These are phyloP conservation scores for Cystofilobasidium macerans DNA, from an alignment of 768 basidiomycete genomes.

Conservation along the genomic window DNA sequence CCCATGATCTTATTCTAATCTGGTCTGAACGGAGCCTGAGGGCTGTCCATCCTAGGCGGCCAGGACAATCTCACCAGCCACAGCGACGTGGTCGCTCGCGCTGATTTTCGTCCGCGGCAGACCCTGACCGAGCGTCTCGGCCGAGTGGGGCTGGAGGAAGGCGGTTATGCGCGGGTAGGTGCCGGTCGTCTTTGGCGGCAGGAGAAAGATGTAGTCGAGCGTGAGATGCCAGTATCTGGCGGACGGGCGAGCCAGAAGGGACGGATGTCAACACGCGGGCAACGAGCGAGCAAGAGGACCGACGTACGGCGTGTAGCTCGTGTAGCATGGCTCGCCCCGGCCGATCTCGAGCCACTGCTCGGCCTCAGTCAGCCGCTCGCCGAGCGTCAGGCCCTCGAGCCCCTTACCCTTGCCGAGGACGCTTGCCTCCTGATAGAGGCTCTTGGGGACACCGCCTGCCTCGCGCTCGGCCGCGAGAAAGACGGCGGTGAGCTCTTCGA, in stretches of 20 bases:
- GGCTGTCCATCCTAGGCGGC: background rate
- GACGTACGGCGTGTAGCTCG: constrained; percentile 63
- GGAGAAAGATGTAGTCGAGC: constrained; percentile 74
- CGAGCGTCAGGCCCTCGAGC: constrained; percentile 7
- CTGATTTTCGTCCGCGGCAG: constrained; percentile 68
- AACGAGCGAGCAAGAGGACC: background rate
- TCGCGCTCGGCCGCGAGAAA: constrained; percentile 54
- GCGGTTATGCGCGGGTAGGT: constrained; percentile 42
- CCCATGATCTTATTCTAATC: too few relatives aligned
- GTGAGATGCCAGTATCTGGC: constrained; percentile 13
- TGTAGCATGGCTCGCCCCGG: constrained; percentile 45
- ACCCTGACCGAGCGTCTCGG: constrained; percentile 54
- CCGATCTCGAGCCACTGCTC: constrained; percentile 1
- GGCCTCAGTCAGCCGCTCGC: background rate
- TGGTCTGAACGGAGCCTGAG: too few relatives aligned
- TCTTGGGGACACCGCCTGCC: constrained; percentile 41
- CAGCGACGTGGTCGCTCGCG: constrained; percentile 76
- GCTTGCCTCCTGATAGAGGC: constrained; percentile 17
- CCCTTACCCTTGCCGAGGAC: background rate
- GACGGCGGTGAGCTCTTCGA: constrained; percentile 48
- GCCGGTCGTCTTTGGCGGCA: constrained; percentile 30
- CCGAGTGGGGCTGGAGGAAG: constrained; percentile 53
- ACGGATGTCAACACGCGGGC: background rate
- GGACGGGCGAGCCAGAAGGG: constrained; percentile 26
- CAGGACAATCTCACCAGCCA: constrained; percentile 52